A percentile compares a stretch with the other conserved stretches of the same genome.
Evolutionary conservation across 192 early-diverging fungal species (phyloP).

Genomic region (Jimgerdemannia lactiflua): DNA sequence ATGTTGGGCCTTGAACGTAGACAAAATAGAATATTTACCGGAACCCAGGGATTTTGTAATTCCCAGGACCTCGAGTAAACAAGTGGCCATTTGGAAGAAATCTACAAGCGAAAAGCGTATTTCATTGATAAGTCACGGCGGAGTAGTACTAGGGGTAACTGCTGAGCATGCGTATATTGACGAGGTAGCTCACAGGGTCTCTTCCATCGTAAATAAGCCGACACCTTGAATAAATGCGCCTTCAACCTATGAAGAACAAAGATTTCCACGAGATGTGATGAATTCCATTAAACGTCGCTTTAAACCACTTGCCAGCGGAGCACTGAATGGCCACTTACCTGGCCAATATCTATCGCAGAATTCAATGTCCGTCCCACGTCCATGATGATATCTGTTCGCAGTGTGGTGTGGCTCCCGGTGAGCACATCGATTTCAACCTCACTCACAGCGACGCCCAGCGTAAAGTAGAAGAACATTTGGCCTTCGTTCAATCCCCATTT

Average conservation of each 20-base stretch:
- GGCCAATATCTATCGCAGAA: conserved; percentile 84
- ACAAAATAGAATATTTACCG: no score
- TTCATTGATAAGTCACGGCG: no score
- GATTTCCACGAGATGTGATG: no score
- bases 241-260: no score
- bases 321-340: no score
- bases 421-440: conserved; percentile 87
- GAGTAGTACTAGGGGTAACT: no score
- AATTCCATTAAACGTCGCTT: no score
- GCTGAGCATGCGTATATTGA: no score
- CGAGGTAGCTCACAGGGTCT: no score
- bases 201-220: conserved; percentile 85
- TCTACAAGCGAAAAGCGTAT: no score
- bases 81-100: conserved; percentile 71
- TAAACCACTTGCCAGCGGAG: no score
- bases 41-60: conserved; percentile 89
- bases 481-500: conserved; percentile 73
- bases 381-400: conserved; percentile 78
- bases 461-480: conserved; percentile 78
- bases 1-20: no score
- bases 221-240: conserved; percentile 86
- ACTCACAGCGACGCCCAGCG: conserved; percentile 73
- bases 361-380: conserved; percentile 85
- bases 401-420: conserved; percentile 77
- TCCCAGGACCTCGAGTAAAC: conserved; percentile 81